Evolutionary conservation across 768 basidiomycete genomes (phyloP).

Genomic region (Rossbeevera mucosa): DNA sequence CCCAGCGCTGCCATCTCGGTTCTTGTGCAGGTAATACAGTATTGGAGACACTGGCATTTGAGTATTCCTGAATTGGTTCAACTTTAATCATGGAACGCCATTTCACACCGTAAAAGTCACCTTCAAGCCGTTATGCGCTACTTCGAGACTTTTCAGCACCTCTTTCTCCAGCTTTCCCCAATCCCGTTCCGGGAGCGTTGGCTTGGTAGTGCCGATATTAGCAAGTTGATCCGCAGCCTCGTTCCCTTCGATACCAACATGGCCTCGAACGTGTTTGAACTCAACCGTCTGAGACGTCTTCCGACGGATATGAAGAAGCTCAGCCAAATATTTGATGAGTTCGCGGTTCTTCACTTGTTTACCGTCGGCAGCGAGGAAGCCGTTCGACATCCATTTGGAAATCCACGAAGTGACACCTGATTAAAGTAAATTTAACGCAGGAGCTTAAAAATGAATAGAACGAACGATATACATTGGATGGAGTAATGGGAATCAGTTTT

Average conservation of each 20-base stretch:
- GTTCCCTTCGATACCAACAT: slow-evolving; percentile 75
- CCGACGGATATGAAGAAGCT: slow-evolving; percentile 53
- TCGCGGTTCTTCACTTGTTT: slow-evolving; percentile 65
- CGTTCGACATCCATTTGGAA: slow-evolving; percentile 55
- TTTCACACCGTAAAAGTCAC: slow-evolving; percentile 11
- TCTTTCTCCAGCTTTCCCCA: slow-evolving; percentile 41
- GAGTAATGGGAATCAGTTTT: slow-evolving; percentile 85
- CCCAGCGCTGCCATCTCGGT: not conserved
- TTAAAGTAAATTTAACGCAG: slow-evolving; percentile 4
- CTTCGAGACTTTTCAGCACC: slow-evolving; percentile 7
- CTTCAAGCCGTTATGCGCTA: slow-evolving; percentile 13
- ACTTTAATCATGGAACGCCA: slow-evolving; percentile 5
- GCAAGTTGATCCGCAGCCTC: slow-evolving; percentile 81
- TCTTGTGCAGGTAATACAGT: not conserved
- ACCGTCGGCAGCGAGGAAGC: slow-evolving; percentile 45
- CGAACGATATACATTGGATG: slow-evolving; percentile 54
- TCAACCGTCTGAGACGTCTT: slow-evolving; percentile 49
- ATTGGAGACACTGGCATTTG: slow-evolving; percentile 22
- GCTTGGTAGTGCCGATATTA: slow-evolving; percentile 47
- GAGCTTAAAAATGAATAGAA: slow-evolving; percentile 1
- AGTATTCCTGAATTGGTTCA: slow-evolving; percentile 25
- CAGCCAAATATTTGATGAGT: slow-evolving; percentile 66
- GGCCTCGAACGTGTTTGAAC: slow-evolving; percentile 75
- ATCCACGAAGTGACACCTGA: slow-evolving; percentile 70
- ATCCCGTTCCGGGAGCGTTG: slow-evolving; percentile 46